phyloP scores from a whole-genome alignment of 192 early-diverging fungal species.

The Allomyces javanicus region DNA sequence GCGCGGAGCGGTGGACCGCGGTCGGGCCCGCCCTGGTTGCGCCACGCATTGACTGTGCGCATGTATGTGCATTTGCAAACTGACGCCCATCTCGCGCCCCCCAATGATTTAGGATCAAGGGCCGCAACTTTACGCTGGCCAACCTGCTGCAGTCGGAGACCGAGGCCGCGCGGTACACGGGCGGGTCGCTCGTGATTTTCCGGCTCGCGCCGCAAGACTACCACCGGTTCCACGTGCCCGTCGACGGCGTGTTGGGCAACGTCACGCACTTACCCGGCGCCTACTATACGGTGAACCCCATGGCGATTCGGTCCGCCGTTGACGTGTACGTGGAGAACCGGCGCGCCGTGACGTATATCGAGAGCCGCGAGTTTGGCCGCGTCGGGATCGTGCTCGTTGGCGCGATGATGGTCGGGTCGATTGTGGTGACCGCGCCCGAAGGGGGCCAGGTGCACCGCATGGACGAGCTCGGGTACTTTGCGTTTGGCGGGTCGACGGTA shows the following conservation, averaged over 20 bases:
- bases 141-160: slow-evolving; percentile 30
- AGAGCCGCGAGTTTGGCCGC: slow-evolving; percentile 41
- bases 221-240: slow-evolving; percentile 60
- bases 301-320: slow-evolving; percentile 46
- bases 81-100: background rate
- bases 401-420: slow-evolving; percentile 72
- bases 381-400: slow-evolving; percentile 52
- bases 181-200: slow-evolving; percentile 46
- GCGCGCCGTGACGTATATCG: slow-evolving; percentile 39
- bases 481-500: slow-evolving; percentile 63
- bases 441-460: slow-evolving; percentile 25
- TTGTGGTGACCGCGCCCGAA: slow-evolving; percentile 30
- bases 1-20: no score
- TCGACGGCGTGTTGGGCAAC: slow-evolving; percentile 37
- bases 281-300: slow-evolving; percentile 70
- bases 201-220: slow-evolving; percentile 71
- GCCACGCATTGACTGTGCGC: no score
- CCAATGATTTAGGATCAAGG: slow-evolving; percentile 37
- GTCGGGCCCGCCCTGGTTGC: no score
- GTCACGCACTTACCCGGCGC: slow-evolving; percentile 32
- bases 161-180: slow-evolving; percentile 27
- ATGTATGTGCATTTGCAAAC: background rate
- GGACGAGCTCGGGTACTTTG: slow-evolving; percentile 67
- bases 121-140: slow-evolving; percentile 39
- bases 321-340: slow-evolving; percentile 70